Conservation (phyloP, 805 yeast genomes). For the Wickerhamiella nectarea region DNA sequence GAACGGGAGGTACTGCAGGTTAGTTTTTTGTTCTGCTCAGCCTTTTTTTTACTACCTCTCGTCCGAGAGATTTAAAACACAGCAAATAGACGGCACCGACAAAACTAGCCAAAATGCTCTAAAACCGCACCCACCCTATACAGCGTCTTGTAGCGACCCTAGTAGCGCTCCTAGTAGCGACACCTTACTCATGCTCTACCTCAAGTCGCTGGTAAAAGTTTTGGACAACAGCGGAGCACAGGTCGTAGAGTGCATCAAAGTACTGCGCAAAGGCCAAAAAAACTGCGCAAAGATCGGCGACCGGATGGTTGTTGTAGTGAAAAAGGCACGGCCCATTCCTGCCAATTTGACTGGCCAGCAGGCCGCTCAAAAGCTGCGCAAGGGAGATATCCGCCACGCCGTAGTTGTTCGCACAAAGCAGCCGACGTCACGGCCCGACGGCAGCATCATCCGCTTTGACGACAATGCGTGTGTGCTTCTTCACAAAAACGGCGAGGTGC, state of each 20-base stretch:
- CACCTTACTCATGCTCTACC: constrained; percentile 51
- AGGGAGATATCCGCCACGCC: constrained; percentile 93
- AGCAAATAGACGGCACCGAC: too few relatives aligned
- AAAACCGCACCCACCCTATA: too few relatives aligned
- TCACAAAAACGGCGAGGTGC: constrained; percentile 84
- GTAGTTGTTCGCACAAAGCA: constrained; percentile 89
- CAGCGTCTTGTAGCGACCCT: too few relatives aligned
- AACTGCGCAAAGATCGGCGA: constrained; percentile 81
- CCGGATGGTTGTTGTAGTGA: constrained; percentile 84
- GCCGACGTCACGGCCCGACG: constrained; percentile 66
- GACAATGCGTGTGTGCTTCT: constrained; percentile 95
- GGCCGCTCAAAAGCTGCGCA: constrained; percentile 61
- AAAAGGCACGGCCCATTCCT: constrained; percentile 70
- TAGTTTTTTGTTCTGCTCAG: too few relatives aligned
- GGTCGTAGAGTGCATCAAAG: constrained; percentile 90
- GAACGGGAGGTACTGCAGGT: too few relatives aligned
- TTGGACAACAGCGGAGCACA: constrained; percentile 95
- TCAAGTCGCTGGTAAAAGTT: constrained; percentile 76
- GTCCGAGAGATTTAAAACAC: too few relatives aligned
- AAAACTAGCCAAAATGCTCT: too few relatives aligned
- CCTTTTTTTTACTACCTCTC: too few relatives aligned
- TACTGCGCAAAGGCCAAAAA: constrained; percentile 74
- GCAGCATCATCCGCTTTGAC: constrained; percentile 73
- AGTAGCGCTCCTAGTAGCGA: too few relatives aligned
- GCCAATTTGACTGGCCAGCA: constrained; percentile 60